Base-by-base conservation (phyloP, 495 filamentous ascomycete genomes). In the Neurospora terricola region DNA sequence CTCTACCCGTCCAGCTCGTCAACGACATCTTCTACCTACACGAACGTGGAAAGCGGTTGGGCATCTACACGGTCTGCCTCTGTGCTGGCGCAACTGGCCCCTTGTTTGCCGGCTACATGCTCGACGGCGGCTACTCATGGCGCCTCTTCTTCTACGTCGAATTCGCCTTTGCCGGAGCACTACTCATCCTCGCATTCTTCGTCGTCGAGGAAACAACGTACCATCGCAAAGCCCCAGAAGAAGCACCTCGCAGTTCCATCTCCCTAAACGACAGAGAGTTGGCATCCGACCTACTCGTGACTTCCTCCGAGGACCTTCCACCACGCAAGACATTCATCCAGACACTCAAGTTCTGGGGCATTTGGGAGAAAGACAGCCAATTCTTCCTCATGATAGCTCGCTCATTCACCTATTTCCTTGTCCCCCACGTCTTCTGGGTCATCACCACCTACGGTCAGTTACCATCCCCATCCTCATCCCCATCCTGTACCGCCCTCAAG, bases 21-120 rank as follows among this genome's bases (percentile, higher is more conserved):
- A 91, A 91, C 73, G 89, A 91, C 73, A 88, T 91, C 72, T 91
- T 91, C 79, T 91, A 87, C 78, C 80, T 90, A 1, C 88, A 90
- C 74, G 88, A 90, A 75, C 81, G 88, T 12, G 88, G 88, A 7
- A 86, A 87, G 79, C 80, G 84, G 2, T 82, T 90, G 40, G 88
- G 87, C 5, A 88, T 87, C 70, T 90, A 90, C 73, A 90, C 88
- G 18, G 88, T 90, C 16, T 87, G 85, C 72, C 86, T 90, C 40
- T 90, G 88, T 75, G 81, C 89, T 37, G 88, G 88, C 12, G 80
- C 87, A 0, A 88, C 87, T 16, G 88, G 88, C 5, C 85, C 88
- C 0, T 78, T 91, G 0, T 89, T 87, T 42, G 88, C 88, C 4
- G 87, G 88, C 0, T 91, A 90, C 79, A 90, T 91, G 86, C 85